Evolutionary conservation across 1,284 basidiomycete species (phyloP).

Genomic region (Tilletiopsis washingtonensis): DNA sequence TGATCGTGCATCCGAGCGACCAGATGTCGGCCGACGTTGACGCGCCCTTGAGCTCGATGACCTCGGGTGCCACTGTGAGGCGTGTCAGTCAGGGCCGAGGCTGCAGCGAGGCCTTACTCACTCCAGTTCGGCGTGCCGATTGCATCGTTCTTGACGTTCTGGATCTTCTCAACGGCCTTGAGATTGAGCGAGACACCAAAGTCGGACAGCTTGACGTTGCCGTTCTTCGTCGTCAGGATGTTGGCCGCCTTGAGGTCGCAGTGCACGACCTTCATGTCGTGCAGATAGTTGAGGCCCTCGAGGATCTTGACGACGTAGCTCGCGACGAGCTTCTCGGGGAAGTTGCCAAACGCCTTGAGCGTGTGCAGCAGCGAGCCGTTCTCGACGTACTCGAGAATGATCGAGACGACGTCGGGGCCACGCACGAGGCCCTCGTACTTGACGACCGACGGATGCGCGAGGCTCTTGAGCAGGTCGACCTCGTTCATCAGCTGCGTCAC

Average conservation of each 20-base stretch:
- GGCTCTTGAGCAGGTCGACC: conserved; percentile 76
- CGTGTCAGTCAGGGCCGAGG: not conserved
- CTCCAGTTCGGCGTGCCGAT: conserved; percentile 95
- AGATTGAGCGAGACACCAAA: conserved; percentile 52
- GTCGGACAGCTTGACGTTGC: conserved; percentile 54
- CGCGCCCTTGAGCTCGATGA: conserved; percentile 64
- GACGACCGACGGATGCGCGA: conserved; percentile 85
- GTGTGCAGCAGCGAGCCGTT: conserved; percentile 86
- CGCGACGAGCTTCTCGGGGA: conserved; percentile 80
- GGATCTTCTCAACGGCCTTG: conserved; percentile 58
- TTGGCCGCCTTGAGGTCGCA: conserved; percentile 56
- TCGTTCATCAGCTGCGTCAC: conserved; percentile 80
- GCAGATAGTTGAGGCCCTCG: conserved; percentile 81
- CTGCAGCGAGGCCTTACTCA: conserved; percentile 32
- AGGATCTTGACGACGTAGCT: conserved; percentile 87
- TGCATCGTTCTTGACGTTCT: conserved; percentile 57
- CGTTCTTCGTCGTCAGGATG: conserved; percentile 55
- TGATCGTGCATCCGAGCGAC: conserved; percentile 86
- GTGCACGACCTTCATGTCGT: conserved; percentile 57
- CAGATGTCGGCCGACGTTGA: conserved; percentile 63
- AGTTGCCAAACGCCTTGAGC: conserved; percentile 78
- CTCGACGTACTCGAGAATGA: conserved; percentile 90
- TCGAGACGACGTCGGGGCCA: conserved; percentile 75
- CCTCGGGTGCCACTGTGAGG: conserved; percentile 73
- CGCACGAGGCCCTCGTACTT: conserved; percentile 93